Evolutionary conservation across 805 yeast genomes (phyloP).

Genomic region (Suhomyces pyralidae): DNA sequence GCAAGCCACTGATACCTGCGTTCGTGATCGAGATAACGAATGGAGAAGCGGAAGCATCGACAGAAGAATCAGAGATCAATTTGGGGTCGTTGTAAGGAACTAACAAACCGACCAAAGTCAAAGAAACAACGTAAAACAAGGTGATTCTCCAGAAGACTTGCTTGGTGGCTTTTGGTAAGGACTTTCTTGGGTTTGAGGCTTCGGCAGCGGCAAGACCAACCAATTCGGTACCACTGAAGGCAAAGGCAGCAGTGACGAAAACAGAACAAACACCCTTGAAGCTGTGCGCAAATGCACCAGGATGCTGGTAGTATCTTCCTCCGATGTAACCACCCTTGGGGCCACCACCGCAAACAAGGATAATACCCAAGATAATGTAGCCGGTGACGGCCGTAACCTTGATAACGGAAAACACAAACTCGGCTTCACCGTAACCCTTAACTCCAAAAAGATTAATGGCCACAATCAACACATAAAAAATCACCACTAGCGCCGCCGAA

Average conservation of each 20-base stretch:
- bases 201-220: constrained; percentile 78
- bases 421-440: constrained; percentile 61
- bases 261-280: constrained; percentile 72
- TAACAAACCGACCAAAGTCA: constrained; percentile 56
- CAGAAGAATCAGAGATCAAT: constrained; percentile 47
- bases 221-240: constrained; percentile 73
- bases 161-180: constrained; percentile 71
- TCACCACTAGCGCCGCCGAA: constrained; percentile 56
- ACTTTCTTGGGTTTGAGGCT: constrained; percentile 60
- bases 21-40: constrained; percentile 68
- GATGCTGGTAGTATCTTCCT: constrained; percentile 55
- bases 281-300: constrained; percentile 65
- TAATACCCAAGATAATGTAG: constrained; percentile 53
- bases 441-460: constrained; percentile 51
- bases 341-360: constrained; percentile 57
- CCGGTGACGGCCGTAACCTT: constrained; percentile 64
- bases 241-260: constrained; percentile 75
- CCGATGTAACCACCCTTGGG: constrained; percentile 53
- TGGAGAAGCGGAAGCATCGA: constrained; percentile 67
- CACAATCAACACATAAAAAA: constrained; percentile 51
- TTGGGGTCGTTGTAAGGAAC: constrained; percentile 62
- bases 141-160: constrained; percentile 83
- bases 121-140: constrained; percentile 61
- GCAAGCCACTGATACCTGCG: constrained; percentile 65
- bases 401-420: constrained; percentile 60